Base-by-base conservation (phyloP, 768 basidiomycete species). In the Leccinum truebloodii region DNA sequence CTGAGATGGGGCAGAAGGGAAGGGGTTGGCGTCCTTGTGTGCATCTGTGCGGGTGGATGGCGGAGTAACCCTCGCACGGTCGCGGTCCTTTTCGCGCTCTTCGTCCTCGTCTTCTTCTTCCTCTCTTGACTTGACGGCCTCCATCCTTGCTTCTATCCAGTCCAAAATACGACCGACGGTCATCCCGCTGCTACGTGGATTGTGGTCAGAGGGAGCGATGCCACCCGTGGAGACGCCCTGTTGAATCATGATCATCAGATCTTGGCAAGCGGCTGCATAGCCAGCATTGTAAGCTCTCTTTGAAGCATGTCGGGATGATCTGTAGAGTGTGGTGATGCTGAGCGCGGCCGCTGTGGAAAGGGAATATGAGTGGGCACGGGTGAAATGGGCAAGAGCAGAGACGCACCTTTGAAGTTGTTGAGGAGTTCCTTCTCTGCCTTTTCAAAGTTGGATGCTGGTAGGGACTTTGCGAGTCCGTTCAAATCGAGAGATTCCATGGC, bases 81-180 rank as follows among this genome's bases (percentile, higher is more conserved):
- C 83, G 54, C 69, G 72, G 59, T 82, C 85, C 65, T 78, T 80
- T 67, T 89, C 87, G 51, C 81, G 77, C 63, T 90, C 88, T 62
- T 90, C 88, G 59, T 91, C 90, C 69, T 92, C 90, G 32, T 90
- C 89, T 61, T 92, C 90, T 68, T 92, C 92, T 57, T 93, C 91
- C 57, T 90, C 88, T 49, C 86, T 79, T 2, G 85, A 79, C 65
- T 81, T 85, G 59, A 93, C 83, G 0, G 90, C 91, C 24, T 93
- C 91, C 48, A 92, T 73, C 59, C 92, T 78, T 0, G 89, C 91
- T 69, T 94, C 92, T 61, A 88, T 84, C 87, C 90, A 93, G 67
- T 93, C 90, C 86, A 93, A 84, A 54, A 94, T 86, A 30, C 86
- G 75, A 12, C 88, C 91, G 66, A 93, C 87, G 0, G 87, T 85